Percentiles rank a stretch among this genome's conserved stretches.
phyloP scores from a whole-genome alignment of 1,284 basidiomycete species.

The Trichosporon ovoides region DNA sequence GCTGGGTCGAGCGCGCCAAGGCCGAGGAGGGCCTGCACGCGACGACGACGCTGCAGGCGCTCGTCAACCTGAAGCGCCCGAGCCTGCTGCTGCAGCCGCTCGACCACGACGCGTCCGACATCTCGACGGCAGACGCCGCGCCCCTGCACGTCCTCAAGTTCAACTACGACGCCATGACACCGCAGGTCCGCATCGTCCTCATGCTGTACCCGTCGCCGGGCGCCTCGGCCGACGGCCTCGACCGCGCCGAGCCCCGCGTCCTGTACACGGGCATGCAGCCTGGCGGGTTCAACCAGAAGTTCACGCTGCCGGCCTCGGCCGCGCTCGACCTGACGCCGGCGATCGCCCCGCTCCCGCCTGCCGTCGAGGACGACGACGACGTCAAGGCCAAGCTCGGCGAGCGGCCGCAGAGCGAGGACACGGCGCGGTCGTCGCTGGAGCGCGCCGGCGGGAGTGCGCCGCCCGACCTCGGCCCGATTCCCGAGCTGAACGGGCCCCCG shows the following conservation, averaged over 20 bases:
- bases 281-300: constrained; percentile 70
- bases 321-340: constrained; percentile 42
- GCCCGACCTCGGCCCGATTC: constrained; percentile 29
- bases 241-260: constrained; percentile 50
- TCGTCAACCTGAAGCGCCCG: constrained; percentile 84
- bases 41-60: constrained; percentile 81
- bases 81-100: constrained; percentile 66
- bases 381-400: constrained; percentile 12
- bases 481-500: constrained; percentile 19
- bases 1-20: constrained; percentile 77
- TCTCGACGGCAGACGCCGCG: constrained; percentile 9
- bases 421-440: constrained; percentile 24
- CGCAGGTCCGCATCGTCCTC: constrained; percentile 69
- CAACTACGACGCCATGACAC: constrained; percentile 79
- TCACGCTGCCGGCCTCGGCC: constrained; percentile 64
- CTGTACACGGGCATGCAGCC: constrained; percentile 69
- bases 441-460: constrained; percentile 18
- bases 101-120: constrained; percentile 46
- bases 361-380: constrained; percentile 12
- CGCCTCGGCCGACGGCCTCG: constrained; percentile 39
- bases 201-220: constrained; percentile 64
- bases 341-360: constrained; percentile 28
- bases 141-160: constrained; percentile 69
- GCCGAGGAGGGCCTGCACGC: constrained; percentile 63
- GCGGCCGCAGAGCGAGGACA: constrained; percentile 21